Percentiles rank a stretch among this genome's conserved stretches.
These are phyloP conservation scores for Tylopilus cervinicoccineus DNA, from an alignment of 768 basidiomycete species.

Conservation along the genomic window DNA sequence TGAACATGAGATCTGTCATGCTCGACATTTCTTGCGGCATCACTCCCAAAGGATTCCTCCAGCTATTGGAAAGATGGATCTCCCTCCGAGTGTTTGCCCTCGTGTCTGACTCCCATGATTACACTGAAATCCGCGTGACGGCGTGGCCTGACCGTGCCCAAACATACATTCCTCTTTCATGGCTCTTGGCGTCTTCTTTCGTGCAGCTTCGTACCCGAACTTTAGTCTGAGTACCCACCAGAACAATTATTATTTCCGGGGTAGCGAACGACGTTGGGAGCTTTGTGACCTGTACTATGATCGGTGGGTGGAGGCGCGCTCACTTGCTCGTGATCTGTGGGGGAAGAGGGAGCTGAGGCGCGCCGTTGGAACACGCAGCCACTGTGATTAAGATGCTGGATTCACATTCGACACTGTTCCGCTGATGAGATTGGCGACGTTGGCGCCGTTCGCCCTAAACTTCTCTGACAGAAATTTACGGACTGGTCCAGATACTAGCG, in stretches of 20 bases:
- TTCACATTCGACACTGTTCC: neutral
- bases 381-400: neutral
- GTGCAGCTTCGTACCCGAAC: constrained; percentile 1
- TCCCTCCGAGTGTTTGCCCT: constrained; percentile 5
- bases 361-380: neutral
- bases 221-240: constrained; percentile 2
- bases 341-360: constrained; percentile 1
- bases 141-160: constrained; percentile 4
- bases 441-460: too few relatives aligned
- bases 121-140: constrained; percentile 7
- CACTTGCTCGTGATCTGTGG: constrained; percentile 1
- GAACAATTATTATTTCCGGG: neutral
- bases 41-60: constrained; percentile 9
- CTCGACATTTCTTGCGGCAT: constrained; percentile 4
- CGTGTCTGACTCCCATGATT: constrained; percentile 7
- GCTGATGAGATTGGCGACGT: too few relatives aligned
- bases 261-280: neutral
- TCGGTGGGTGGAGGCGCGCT: constrained; percentile 2
- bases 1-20: constrained; percentile 1
- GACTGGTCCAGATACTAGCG: too few relatives aligned
- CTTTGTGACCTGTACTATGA: neutral
- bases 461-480: too few relatives aligned
- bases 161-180: neutral
- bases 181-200: constrained; percentile 13
- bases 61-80: constrained; percentile 11